Evolutionary conservation across 768 basidiomycete species (phyloP).

Genomic region (Mycena galopus): DNA sequence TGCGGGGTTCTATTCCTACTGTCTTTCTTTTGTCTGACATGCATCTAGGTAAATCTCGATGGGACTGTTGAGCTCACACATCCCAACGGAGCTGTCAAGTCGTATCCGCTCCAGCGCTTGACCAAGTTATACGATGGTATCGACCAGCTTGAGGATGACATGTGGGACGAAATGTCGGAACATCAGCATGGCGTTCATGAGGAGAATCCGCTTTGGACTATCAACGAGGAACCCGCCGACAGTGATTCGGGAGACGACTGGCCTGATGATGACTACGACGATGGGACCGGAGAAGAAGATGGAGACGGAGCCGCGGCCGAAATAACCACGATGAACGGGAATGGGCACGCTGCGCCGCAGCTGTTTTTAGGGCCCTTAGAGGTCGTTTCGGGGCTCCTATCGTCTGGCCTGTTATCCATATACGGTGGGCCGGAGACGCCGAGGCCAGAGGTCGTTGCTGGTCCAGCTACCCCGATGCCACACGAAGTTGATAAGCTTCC

Average conservation of each 20-base stretch:
- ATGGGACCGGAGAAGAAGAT: constrained; percentile 43
- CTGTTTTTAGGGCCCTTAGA: constrained; percentile 15
- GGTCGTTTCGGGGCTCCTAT: constrained; percentile 9
- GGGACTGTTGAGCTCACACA: constrained; percentile 82
- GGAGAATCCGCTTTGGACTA: constrained; percentile 56
- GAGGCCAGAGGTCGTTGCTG: background rate
- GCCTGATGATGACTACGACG: constrained; percentile 44
- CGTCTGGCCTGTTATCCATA: background rate
- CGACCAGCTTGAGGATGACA: constrained; percentile 81
- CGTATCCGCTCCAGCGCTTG: constrained; percentile 75
- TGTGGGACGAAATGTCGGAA: constrained; percentile 69
- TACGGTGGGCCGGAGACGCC: background rate
- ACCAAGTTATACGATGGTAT: constrained; percentile 85
- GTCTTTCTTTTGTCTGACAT: constrained; percentile 28
- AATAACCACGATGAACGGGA: constrained; percentile 10
- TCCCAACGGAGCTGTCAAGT: constrained; percentile 63
- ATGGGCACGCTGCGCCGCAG: constrained; percentile 12
- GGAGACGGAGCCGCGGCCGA: constrained; percentile 32
- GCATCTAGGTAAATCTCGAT: constrained; percentile 73
- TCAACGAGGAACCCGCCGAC: constrained; percentile 58
- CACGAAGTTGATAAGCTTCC: constrained; percentile 5
- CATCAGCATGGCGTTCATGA: constrained; percentile 55
- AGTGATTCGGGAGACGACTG: constrained; percentile 52
- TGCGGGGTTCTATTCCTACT: constrained; percentile 47
- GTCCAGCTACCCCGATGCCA: background rate